Conservation (phyloP, 1,284 basidiomycete species). For the Singerocomus inundabilis region DNA sequence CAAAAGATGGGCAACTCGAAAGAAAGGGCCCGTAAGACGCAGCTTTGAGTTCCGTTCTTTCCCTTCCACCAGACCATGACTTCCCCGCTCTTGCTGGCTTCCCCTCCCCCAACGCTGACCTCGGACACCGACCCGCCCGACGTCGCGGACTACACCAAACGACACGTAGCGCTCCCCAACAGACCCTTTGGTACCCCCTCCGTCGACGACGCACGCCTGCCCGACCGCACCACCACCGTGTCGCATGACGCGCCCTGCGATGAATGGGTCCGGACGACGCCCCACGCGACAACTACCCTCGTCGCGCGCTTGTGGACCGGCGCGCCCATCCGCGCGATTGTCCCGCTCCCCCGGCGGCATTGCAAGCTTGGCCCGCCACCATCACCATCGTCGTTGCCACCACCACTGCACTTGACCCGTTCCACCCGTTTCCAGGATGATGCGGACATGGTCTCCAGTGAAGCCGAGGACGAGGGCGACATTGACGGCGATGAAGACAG, state of each 20-base stretch:
- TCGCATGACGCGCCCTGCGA: neutral
- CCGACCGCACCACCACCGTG: neutral
- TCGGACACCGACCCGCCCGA: neutral
- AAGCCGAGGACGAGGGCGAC: neutral
- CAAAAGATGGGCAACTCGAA: conserved; percentile 3
- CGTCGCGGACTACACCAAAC: conserved; percentile 4
- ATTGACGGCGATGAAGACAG: no score
- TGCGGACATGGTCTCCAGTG: neutral
- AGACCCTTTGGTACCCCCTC: neutral
- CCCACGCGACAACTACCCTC: neutral
- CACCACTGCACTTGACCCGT: neutral
- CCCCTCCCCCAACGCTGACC: neutral
- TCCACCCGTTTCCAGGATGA: neutral
- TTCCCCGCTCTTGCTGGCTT: conserved; percentile 3
- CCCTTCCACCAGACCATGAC: conserved; percentile 4
- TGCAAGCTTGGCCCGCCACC: neutral
- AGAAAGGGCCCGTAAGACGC: neutral
- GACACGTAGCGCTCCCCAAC: neutral
- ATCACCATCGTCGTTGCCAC: no score
- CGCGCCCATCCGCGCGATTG: conserved; percentile 25
- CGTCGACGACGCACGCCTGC: neutral
- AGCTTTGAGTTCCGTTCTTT: neutral
- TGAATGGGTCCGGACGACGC: no score
- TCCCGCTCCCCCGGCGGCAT: conserved; percentile 19
- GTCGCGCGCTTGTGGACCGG: conserved; percentile 22